Base-by-base conservation (phyloP, 257 asterid species). In the Verbascum thapsus region DNA sequence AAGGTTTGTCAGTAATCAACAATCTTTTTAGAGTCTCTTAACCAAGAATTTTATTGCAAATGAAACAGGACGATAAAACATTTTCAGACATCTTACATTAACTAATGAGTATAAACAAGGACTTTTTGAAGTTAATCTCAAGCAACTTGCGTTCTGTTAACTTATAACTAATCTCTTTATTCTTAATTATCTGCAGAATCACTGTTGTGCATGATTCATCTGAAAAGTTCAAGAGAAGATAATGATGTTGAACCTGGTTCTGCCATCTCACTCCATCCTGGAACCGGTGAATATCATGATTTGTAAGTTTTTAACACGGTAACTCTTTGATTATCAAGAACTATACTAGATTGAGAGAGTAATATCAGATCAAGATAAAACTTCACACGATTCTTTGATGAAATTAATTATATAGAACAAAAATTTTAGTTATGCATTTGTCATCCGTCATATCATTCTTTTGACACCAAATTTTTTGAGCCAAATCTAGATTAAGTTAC, bases 201-300 rank as follows among this genome's bases (percentile, higher is more conserved):
- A 59, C 60, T 87, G 11, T 56, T 63, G 34, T 92, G 99, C 79
- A 70, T 77, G 64, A 77, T 89, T 58, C 76, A 62, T 66, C 81
- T 92, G 68, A 87, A 81, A 74, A 89, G 94, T 72, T 73, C 72
- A 6, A 71, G 75, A 17, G 97, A 82, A 71, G 95, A 85, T 64
- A 74, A 79, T 64, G 85, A 83, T 78, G 69, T 66, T 26, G 90
- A 87, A 73, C 53, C 79, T 62, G 66, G 79, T 75, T 85, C 88
- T 44, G 78, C 78, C 53, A 66, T 83, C 66, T 55, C 79, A 18
- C 83, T 92, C 70, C 68, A 73, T 53, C 86, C 99, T 8, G 99
- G 97, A 72, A 77, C 74, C 58, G 88, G 96, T 66, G 95, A 81
- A 78, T 86, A 77, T 68, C 96, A 81, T 68, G 99, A 92, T 70